Conservation (phyloP, 805 yeast species). For the Hanseniaspora valbyensis region DNA sequence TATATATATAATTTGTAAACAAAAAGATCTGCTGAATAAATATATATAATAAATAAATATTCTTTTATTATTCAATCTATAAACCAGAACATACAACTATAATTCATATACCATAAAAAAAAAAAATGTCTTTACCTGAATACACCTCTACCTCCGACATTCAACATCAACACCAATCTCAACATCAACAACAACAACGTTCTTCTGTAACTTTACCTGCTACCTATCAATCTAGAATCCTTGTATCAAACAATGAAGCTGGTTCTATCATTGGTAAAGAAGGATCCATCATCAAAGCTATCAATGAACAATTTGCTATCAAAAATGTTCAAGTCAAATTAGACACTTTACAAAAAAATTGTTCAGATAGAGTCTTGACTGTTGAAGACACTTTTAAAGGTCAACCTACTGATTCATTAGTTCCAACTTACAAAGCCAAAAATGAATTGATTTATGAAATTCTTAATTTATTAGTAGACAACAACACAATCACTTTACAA, state of each 20-base stretch:
- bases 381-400: slow-evolving; percentile 42
- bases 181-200: background rate
- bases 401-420: slow-evolving; percentile 42
- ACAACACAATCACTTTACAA: slow-evolving; percentile 41
- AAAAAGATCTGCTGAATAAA: no score
- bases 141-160: no score
- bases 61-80: no score
- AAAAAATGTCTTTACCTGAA: no score
- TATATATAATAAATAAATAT: no score
- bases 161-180: no score
- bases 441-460: slow-evolving; percentile 61
- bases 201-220: background rate
- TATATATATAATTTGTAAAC: no score
- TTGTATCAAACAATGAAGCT: slow-evolving; percentile 76
- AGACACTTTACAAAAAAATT: slow-evolving; percentile 66
- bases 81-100: no score
- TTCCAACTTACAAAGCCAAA: slow-evolving; percentile 21
- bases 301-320: slow-evolving; percentile 53
- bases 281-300: slow-evolving; percentile 64
- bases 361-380: slow-evolving; percentile 72
- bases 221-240: slow-evolving; percentile 27
- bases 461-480: slow-evolving; percentile 37
- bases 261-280: slow-evolving; percentile 83
- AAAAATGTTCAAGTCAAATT: slow-evolving; percentile 69
- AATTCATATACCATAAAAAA: no score